Conservation (phyloP, 2,329 filamentous ascomycete genomes). For the Cladosporium colombiae region DNA sequence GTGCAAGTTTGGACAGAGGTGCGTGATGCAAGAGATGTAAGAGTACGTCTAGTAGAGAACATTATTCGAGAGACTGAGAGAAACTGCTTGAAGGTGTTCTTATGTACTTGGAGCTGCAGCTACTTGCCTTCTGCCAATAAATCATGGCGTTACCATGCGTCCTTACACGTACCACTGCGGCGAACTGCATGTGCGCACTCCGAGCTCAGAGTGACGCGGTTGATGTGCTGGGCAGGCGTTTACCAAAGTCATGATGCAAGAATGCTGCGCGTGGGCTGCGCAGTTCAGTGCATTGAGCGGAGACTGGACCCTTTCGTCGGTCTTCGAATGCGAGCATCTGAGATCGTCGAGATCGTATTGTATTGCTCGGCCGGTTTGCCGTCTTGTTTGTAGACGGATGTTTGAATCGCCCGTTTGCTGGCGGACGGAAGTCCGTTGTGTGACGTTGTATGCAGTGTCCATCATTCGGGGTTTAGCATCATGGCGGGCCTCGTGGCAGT, state of each 20-base stretch:
- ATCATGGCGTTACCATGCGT: background rate
- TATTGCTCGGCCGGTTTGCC: slow-evolving; percentile 1
- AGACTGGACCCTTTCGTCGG: slow-evolving; percentile 11
- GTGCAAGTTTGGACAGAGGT: slow-evolving; percentile 11
- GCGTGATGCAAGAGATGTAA: slow-evolving; percentile 17
- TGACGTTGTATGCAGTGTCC: background rate
- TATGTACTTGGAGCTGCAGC: slow-evolving; percentile 7
- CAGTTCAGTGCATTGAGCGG: slow-evolving; percentile 3
- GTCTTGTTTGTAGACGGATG: background rate
- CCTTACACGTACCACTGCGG: background rate
- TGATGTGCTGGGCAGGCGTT: slow-evolving; percentile 1
- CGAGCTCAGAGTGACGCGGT: slow-evolving; percentile 17
- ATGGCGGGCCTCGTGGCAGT: background rate
- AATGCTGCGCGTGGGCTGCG: slow-evolving; percentile 9
- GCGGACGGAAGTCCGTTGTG: background rate
- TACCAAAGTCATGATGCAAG: slow-evolving; percentile 18
- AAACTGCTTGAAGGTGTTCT: background rate
- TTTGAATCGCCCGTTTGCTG: background rate
- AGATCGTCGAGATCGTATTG: slow-evolving; percentile 4
- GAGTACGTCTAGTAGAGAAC: slow-evolving; percentile 14
- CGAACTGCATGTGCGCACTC: background rate
- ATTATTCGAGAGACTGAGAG: background rate
- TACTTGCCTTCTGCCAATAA: background rate
- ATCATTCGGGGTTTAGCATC: background rate
- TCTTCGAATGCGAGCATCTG: background rate